phyloP scores from a whole-genome alignment of 192 early-diverging fungal genomes.

The Borealophlyctis nickersoniae region DNA sequence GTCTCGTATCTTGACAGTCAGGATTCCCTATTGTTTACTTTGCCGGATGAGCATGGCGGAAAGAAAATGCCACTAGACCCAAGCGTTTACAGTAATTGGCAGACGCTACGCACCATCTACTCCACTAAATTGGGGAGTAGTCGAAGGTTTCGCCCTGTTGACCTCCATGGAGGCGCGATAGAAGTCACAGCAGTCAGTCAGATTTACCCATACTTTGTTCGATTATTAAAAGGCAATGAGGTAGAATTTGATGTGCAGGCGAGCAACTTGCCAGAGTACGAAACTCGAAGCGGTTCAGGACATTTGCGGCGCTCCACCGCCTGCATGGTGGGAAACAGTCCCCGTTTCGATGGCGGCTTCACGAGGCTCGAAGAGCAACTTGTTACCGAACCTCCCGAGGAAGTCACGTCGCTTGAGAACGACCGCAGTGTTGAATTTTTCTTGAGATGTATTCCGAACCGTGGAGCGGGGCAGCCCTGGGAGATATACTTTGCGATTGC shows the following conservation, averaged over 20 bases:
- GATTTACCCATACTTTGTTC: slow-evolving; percentile 1
- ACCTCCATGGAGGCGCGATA: slow-evolving; percentile 4
- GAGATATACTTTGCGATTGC: slow-evolving; percentile 10
- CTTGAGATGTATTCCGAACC: slow-evolving; percentile 9
- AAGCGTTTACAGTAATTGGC: slow-evolving; percentile 7
- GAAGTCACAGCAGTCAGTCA: neutral
- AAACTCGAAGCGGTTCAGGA: too few species aligned
- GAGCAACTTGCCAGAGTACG: too few species aligned
- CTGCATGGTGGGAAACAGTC: too few species aligned
- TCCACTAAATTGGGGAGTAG: slow-evolving; percentile 11
- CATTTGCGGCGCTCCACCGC: too few species aligned
- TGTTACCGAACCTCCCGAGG: too few species aligned
- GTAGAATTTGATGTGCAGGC: slow-evolving; percentile 6
- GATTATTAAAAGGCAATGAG: neutral
- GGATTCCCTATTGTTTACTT: slow-evolving; percentile 4
- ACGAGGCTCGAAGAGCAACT: too few species aligned
- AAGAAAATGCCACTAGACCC: slow-evolving; percentile 3
- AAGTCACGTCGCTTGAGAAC: too few species aligned
- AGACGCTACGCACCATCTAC: slow-evolving; percentile 9
- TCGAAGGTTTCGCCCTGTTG: slow-evolving; percentile 2
- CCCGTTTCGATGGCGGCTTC: too few species aligned
- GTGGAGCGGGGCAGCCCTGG: slow-evolving; percentile 9
- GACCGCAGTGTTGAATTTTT: slow-evolving; percentile 8
- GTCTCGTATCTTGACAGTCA: slow-evolving; percentile 2
- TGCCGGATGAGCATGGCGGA: neutral